Base-by-base conservation (phyloP, 805 yeast species). In the Cyberlindnera xylosilytica region DNA sequence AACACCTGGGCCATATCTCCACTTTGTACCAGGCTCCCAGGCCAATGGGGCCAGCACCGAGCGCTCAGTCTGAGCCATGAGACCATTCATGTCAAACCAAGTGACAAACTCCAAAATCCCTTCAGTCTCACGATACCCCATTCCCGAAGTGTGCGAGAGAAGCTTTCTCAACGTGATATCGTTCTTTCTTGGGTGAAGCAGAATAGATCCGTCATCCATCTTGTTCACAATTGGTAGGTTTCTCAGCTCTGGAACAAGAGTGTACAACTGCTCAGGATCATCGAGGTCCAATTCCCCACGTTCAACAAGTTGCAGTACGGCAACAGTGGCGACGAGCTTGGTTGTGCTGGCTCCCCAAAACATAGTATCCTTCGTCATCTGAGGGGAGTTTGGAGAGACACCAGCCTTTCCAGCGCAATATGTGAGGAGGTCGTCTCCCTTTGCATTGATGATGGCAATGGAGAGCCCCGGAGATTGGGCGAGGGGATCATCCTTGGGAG, bases 131-230 rank as follows among this genome's bases (percentile, higher is more conserved):
- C 56, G 40, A 45, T 68, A 68, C 16, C 61, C 60, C n/a, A 68
- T 57, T 2, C 72, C 72, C 9, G 70, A 57, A 6, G 72, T 67
- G 43, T 68, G 72, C 2, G 65, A 50, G 31, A 68, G 39, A 34
- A 68, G 54, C 49, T 57, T 61, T 46, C 65, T 53, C 24, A 65
- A 42, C 7, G 73, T 68, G 41, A 66, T 60, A 28, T 56, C 50
- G 18, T 49, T 55, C 40, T 54, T 63, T 29, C 57, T 57, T 16
- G 54, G 48, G 2, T 36, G 56, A 19, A 62, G 47, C 5, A 20
- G 39, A 10, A 53, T 41, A 2, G 56, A 49, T 11, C 61, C 58
- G 18, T 58, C 63, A 4, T 54, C 58, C 28, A 47, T 42, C n/a
- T n/a, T n/a, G 0, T 51, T 38, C 13, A 56, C 50, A 15, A 49